phyloP scores from a whole-genome alignment of 2,329 filamentous ascomycete species.

The Corynespora cassiicola region DNA sequence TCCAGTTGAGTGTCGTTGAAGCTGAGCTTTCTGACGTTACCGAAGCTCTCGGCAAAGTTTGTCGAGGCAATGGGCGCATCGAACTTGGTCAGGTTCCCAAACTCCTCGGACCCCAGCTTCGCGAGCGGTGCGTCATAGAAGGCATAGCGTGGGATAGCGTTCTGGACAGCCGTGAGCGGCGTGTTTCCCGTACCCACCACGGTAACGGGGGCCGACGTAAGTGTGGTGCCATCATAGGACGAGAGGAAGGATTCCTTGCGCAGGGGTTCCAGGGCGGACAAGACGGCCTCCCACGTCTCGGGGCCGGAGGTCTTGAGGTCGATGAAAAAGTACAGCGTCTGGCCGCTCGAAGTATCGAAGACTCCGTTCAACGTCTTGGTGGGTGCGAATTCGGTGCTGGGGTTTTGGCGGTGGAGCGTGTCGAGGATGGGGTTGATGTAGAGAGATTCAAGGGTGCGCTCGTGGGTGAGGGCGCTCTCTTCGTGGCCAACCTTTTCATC shows the following conservation, averaged over 20 bases:
- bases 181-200: slow-evolving; percentile 67
- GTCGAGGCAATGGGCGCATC: slow-evolving; percentile 63
- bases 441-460: slow-evolving; percentile 62
- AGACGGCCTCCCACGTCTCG: slow-evolving; percentile 63
- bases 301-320: slow-evolving; percentile 67
- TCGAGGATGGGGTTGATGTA: slow-evolving; percentile 67
- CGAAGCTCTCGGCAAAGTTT: slow-evolving; percentile 53
- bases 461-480: slow-evolving; percentile 56
- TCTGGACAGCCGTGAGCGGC: slow-evolving; percentile 50
- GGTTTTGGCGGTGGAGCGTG: slow-evolving; percentile 63
- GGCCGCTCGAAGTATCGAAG: slow-evolving; percentile 63
- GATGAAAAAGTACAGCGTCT: slow-evolving; percentile 70
- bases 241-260: slow-evolving; percentile 61
- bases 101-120: slow-evolving; percentile 47
- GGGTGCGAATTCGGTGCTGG: slow-evolving; percentile 55
- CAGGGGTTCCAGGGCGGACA: slow-evolving; percentile 64
- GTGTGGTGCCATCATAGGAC: slow-evolving; percentile 54
- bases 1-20: slow-evolving; percentile 58
- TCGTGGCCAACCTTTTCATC: slow-evolving; percentile 65
- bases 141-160: slow-evolving; percentile 48
- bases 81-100: slow-evolving; percentile 53
- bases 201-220: slow-evolving; percentile 62
- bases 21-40: slow-evolving; percentile 41
- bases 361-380: slow-evolving; percentile 63
- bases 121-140: slow-evolving; percentile 67